phyloP scores from a whole-genome alignment of 495 filamentous ascomycete species.

The Penicillium canescens region DNA sequence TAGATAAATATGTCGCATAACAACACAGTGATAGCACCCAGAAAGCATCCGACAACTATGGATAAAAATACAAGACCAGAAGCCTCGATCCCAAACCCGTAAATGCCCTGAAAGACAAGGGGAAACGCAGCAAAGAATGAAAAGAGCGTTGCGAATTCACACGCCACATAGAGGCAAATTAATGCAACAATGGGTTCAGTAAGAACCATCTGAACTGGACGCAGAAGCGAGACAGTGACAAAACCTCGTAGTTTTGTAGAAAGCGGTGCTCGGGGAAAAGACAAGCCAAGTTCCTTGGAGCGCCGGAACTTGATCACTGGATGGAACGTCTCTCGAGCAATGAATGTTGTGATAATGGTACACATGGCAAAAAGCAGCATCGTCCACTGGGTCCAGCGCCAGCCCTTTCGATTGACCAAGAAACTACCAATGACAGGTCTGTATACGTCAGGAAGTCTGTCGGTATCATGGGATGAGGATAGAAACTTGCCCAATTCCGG shows the following conservation, averaged over 20 bases:
- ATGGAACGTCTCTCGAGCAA: conserved; percentile 62
- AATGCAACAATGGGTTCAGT: conserved; percentile 66
- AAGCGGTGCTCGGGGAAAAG: conserved; percentile 33
- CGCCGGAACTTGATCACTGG: conserved; percentile 55
- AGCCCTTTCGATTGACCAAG: conserved; percentile 54
- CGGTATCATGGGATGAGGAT: background rate
- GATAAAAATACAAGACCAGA: conserved; percentile 60
- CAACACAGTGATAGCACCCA: conserved; percentile 48
- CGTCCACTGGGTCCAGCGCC: conserved; percentile 64
- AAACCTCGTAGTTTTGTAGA: conserved; percentile 46
- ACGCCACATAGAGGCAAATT: conserved; percentile 60
- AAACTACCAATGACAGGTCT: conserved; percentile 66
- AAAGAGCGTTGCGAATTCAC: conserved; percentile 65
- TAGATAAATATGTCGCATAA: conserved; percentile 41
- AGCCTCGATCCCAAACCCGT: conserved; percentile 49
- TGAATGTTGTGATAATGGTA: conserved; percentile 21
- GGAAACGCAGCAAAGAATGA: conserved; percentile 67
- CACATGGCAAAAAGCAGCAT: conserved; percentile 47
- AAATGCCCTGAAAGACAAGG: conserved; percentile 48
- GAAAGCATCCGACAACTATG: conserved; percentile 55
- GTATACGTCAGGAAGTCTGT: conserved; percentile 31
- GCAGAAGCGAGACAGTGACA: conserved; percentile 55
- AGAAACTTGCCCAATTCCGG: conserved; percentile 36
- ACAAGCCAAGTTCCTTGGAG: conserved; percentile 41
- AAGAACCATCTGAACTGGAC: conserved; percentile 63